These are phyloP conservation scores for Magnusiomyces tetraspermus DNA, from an alignment of 1,139 yeast genomes.

Conservation along the genomic window DNA sequence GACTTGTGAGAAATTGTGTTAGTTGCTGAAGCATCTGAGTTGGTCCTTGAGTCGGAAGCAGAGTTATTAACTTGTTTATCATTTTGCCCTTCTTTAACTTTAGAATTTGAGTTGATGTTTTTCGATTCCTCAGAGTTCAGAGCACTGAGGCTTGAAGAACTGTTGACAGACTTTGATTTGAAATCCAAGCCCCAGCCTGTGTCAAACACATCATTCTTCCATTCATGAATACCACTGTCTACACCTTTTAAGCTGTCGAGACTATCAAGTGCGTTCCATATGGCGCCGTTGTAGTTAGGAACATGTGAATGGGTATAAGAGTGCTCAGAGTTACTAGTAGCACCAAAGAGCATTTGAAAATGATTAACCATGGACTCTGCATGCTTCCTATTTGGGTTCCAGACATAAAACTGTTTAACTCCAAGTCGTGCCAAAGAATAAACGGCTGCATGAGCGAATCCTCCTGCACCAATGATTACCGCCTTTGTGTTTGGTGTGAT, in stretches of 20 bases:
- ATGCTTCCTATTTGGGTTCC: constrained; percentile 61
- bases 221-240: not conserved
- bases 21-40: not conserved
- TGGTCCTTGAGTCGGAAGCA: not conserved
- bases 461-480: constrained; percentile 79
- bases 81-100: not conserved
- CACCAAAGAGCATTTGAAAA: constrained; percentile 9
- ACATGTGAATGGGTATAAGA: not conserved
- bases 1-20: not conserved
- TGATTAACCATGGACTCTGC: constrained; percentile 38
- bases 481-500: constrained; percentile 16
- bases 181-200: not conserved
- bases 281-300: not conserved
- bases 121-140: not conserved
- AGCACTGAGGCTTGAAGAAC: too few species aligned
- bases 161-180: not conserved
- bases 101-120: not conserved
- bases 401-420: constrained; percentile 57
- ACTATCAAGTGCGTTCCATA: not conserved
- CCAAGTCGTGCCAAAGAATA: constrained; percentile 69
- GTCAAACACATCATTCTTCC: not conserved
- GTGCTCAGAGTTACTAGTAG: constrained; percentile 9
- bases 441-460: constrained; percentile 81
- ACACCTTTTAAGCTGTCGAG: not conserved
- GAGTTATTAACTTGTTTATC: too few species aligned